Evolutionary conservation across 169 alveolate species (phyloP), one percentile per base, ranked within the genome.

Genomic region (Cryptosporidium meleagridis): DNA sequence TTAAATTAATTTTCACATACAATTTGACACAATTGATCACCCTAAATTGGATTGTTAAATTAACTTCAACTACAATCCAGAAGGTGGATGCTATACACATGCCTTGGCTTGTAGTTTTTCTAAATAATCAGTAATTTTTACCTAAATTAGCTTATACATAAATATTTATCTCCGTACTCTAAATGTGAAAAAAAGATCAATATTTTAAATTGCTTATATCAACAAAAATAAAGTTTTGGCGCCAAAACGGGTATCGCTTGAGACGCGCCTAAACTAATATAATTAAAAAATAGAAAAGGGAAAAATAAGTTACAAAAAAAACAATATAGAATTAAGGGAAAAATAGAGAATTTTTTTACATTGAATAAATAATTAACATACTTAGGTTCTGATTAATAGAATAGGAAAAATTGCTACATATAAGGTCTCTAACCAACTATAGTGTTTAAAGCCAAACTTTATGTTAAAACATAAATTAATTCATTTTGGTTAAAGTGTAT

Each of bases 261-360:
- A 67, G 73, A 67, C 73, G 73, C 73, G 73, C 73, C 73, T 67
- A 37, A 39, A 39, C 1, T 26, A 65, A 37, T 35, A 29, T 65
- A 65, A 65, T 26, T 65, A 21, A 12, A 18, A 10, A 33, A 26
- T 4, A 55, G 21, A 7, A 26, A 55, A 26, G 67, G 14, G 35
- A 21, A 55, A 55, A 23, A 12, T 5, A 55, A 55, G 35, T 23
- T 23, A 26, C 21, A 26, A 55, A 26, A 26, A 55, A 55, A 21
- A 55, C 23, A 55, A 55, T 21, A 48, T 16, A 3, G 23, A 48
- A 48, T 48, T 44, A 48, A 23, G 21, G 14, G 14, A 48, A 45
- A 48, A 48, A 12, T 45, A 48, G 55, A 48, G 18, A 0, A 16
- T 3, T 48, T 48, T 48, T 16, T 14, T 12, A 12, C n/a, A 48